phyloP scores from a whole-genome alignment of 176 grass and related monocot species.

The Thalia dealbata region DNA sequence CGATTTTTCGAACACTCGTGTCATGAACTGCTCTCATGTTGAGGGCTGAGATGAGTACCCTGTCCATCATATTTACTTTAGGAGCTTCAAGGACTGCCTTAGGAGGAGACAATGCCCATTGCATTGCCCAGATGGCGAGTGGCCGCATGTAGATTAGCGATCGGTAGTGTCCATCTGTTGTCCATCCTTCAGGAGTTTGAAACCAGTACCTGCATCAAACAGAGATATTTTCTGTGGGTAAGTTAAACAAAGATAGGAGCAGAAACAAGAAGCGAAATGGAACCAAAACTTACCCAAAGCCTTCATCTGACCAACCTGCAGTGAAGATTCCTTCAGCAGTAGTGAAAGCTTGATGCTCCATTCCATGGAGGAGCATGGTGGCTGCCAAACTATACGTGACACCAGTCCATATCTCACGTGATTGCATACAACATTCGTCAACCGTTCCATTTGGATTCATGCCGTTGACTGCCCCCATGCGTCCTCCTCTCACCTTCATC shows the following conservation, averaged over 20 bases:
- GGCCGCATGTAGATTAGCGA: constrained; percentile 92
- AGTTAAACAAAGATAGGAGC: neutral
- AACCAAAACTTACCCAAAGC: constrained; percentile 63
- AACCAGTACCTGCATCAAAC: constrained; percentile 68
- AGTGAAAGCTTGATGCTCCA: constrained; percentile 86
- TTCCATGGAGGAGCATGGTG: constrained; percentile 83
- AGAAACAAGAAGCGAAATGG: neutral
- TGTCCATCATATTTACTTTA: constrained; percentile 84
- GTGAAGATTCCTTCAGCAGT: constrained; percentile 88
- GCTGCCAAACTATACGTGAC: constrained; percentile 83
- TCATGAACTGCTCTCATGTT: constrained; percentile 44
- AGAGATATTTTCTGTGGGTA: neutral
- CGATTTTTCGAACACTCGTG: constrained; percentile 53
- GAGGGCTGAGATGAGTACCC: constrained; percentile 34
- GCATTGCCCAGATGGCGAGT: constrained; percentile 92
- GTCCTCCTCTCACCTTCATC: constrained; percentile 91
- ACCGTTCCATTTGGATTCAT: constrained; percentile 93
- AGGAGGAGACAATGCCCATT: constrained; percentile 51
- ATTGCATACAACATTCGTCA: constrained; percentile 92
- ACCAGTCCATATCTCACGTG: constrained; percentile 96
- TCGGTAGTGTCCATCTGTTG: constrained; percentile 80
- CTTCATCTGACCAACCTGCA: constrained; percentile 96
- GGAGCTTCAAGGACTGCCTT: constrained; percentile 52
- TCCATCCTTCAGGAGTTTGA: constrained; percentile 95
- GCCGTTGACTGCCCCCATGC: constrained; percentile 81